These are phyloP conservation scores for Tulasnella sp. DNA, from an alignment of 768 basidiomycete species.

Conservation along the genomic window DNA sequence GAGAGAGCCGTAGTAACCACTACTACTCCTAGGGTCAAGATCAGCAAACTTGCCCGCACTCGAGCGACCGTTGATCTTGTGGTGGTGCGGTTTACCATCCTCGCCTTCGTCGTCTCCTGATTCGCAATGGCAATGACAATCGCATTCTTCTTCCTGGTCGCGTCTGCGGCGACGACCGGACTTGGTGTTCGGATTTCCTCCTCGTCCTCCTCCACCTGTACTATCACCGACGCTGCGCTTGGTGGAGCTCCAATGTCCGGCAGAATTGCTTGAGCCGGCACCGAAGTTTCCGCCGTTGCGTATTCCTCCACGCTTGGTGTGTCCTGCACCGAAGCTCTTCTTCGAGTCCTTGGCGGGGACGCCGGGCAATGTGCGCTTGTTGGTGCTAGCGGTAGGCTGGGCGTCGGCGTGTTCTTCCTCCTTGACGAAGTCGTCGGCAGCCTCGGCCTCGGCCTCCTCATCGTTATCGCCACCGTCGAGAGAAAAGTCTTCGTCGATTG, in stretches of 20 bases:
- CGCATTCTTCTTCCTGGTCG: neutral
- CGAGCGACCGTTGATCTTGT: neutral
- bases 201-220: neutral
- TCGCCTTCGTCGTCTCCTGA: too few relatives aligned
- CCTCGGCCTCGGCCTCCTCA: neutral
- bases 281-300: too few relatives aligned
- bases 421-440: too few relatives aligned
- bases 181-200: neutral
- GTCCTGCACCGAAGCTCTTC: too few relatives aligned
- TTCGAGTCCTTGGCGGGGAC: neutral
- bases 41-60: neutral
- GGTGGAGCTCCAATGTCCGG: neutral
- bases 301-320: too few relatives aligned
- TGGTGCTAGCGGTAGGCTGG: neutral
- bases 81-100: neutral
- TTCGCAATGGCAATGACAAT: neutral
- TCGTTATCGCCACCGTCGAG: neutral
- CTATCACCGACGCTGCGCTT: neutral
- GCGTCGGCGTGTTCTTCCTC: neutral
- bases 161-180: neutral
- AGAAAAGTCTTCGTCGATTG: neutral
- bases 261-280: neutral
- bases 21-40: neutral
- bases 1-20: neutral
- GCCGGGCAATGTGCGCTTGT: neutral